phyloP scores from a whole-genome alignment of 768 basidiomycete species.

The Boletus vinaceobasis region DNA sequence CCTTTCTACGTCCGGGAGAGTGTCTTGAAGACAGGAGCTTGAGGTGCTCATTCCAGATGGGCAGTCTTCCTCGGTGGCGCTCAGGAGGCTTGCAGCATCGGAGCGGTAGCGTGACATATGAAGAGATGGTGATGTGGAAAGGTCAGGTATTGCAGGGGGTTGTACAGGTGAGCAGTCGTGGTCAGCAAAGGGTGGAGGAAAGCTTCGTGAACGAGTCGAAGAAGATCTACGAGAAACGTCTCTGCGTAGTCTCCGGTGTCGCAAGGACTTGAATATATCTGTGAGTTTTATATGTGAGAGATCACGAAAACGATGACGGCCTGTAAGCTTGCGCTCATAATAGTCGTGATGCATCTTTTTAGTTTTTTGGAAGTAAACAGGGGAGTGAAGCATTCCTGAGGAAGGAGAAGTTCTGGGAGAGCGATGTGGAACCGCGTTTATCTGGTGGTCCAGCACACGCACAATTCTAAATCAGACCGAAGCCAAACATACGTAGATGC shows the following conservation, averaged over 20 bases:
- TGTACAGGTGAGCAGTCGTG: slow-evolving; percentile 6
- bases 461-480: slow-evolving; percentile 16
- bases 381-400: slow-evolving; percentile 5
- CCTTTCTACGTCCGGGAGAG: not conserved
- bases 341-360: slow-evolving; percentile 10
- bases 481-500: not conserved
- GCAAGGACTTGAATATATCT: slow-evolving; percentile 22
- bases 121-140: not conserved
- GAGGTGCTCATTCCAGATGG: slow-evolving; percentile 15
- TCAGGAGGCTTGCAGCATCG: slow-evolving; percentile 5
- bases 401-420: not conserved
- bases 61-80: slow-evolving; percentile 5
- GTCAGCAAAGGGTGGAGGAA: slow-evolving; percentile 2
- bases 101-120: not conserved
- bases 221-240: slow-evolving; percentile 2
- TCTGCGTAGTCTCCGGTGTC: slow-evolving; percentile 8
- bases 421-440: not conserved
- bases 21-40: not conserved
- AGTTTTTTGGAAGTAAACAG: slow-evolving; percentile 11
- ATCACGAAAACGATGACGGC: slow-evolving; percentile 15
- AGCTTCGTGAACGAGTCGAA: slow-evolving; percentile 1
- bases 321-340: slow-evolving; percentile 5
- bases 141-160: not conserved
- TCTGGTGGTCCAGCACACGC: not conserved
- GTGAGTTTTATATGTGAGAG: slow-evolving; percentile 17